Evolutionary conservation across 176 grass and related monocot genomes (phyloP).

Genomic region (Juncus effusus): DNA sequence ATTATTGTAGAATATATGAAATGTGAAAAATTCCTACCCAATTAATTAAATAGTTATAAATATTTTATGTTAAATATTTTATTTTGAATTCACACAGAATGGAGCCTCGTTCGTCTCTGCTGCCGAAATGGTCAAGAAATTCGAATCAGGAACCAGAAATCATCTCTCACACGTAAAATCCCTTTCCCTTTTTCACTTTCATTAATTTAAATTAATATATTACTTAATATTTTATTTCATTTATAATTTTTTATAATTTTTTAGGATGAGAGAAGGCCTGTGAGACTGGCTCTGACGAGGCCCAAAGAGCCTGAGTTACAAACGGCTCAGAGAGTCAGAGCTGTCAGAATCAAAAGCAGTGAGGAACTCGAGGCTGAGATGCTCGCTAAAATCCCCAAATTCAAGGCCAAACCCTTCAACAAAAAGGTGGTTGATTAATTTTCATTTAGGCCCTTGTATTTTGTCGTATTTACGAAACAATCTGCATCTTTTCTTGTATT

Average conservation of each 20-base stretch:
- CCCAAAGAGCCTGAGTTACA: slow-evolving; percentile 85
- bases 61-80: no score
- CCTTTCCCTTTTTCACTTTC: slow-evolving; percentile 49
- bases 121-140: slow-evolving; percentile 85
- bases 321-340: slow-evolving; percentile 69
- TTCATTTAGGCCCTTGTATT: neutral
- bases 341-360: slow-evolving; percentile 74
- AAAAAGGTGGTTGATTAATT: slow-evolving; percentile 51
- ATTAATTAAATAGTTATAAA: no score
- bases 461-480: neutral
- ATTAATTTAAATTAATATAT: neutral
- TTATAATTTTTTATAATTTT: slow-evolving; percentile 7
- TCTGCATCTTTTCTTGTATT: neutral
- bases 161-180: slow-evolving; percentile 32
- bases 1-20: no score
- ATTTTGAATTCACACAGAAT: slow-evolving; percentile 36
- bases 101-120: slow-evolving; percentile 56
- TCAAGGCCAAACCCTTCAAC: slow-evolving; percentile 91
- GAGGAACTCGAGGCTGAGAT: slow-evolving; percentile 87
- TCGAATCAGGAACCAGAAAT: slow-evolving; percentile 73
- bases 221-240: no score
- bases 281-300: slow-evolving; percentile 71
- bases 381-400: slow-evolving; percentile 93
- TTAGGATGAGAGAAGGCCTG: slow-evolving; percentile 59
- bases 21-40: no score